Base-by-base conservation (phyloP, 129 eudicot genomes). In the Escallonia rubra region DNA sequence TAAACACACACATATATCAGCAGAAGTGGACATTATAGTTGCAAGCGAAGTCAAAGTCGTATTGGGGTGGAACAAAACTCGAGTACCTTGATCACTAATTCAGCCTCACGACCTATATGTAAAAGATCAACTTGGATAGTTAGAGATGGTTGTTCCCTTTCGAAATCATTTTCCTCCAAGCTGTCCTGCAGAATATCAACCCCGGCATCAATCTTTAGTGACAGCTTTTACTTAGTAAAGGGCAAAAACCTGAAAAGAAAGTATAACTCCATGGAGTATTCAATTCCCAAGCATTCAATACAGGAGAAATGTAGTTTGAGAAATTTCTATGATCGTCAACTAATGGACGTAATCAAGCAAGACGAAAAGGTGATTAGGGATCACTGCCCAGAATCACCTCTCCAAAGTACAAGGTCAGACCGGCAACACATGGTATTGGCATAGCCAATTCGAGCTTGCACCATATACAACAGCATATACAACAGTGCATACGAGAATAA, bases 41-140 rank as follows among this genome's bases (percentile, higher is more conserved):
- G 34, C 34, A 23, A 23, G 34, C 1, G 34, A 23, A 23, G 34
- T 23, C 34, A 23, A n/a, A n/a, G 34, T 23, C 34, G 34, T 23
- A 23, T 23, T 23, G 34, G 34, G 34, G 34, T 23, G 34, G 34
- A 23, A 38, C 45, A 43, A 54, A 46, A 57, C 2, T 10, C 9
- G 63, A 41, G 50, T 71, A 92, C 98, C 96, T 82, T 84, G 14
- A 86, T 46, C 11, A 80, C 69, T 48, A 83, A 61, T 44, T 67
- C 76, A 64, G 65, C 68, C 75, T 79, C 86, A 42, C 58, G 70
- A 66, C 69, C 81, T 68, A 65, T 54, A 15, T 83, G 77, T 54
- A 86, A 87, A 49, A 86, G 60, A 75, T 78, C 82, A 64, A 91
- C 73, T 69, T 80, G 77, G 57, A 88, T 78, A 82, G 68, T 80